Percentiles rank a stretch among this genome's conserved stretches.
phyloP scores from a whole-genome alignment of 2,329 filamentous ascomycete genomes.

The Paracorniculantispora psalliotae region DNA sequence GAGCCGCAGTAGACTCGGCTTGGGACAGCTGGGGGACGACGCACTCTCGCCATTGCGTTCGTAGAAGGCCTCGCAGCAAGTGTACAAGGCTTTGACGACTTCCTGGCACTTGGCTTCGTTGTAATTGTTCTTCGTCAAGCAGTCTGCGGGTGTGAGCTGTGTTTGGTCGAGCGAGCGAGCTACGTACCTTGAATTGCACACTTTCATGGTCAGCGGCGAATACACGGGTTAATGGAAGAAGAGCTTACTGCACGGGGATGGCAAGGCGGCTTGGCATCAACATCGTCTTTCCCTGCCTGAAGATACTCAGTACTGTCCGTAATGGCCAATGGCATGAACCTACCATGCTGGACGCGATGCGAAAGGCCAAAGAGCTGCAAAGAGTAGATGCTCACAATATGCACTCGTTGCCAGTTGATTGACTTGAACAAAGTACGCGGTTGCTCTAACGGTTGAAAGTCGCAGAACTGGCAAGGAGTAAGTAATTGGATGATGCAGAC shows the following conservation, averaged over 20 bases:
- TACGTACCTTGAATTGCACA: constrained; percentile 81
- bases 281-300: constrained; percentile 56
- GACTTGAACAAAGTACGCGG: not conserved
- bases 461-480: not conserved
- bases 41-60: constrained; percentile 70
- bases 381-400: not conserved
- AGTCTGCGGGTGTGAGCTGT: constrained; percentile 52
- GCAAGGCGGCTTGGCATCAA: constrained; percentile 72
- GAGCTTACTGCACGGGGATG: constrained; percentile 72
- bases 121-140: constrained; percentile 77
- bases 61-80: constrained; percentile 91
- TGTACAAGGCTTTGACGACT: constrained; percentile 80
- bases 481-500: not conserved
- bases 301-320: not conserved
- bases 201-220: constrained; percentile 34
- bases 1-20: constrained; percentile 69
- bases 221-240: not conserved
- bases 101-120: constrained; percentile 77
- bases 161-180: not conserved
- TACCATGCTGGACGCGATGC: not conserved
- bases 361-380: not conserved
- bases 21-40: constrained; percentile 78
- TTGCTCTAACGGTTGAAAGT: not conserved
- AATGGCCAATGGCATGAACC: not conserved
- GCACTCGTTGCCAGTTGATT: not conserved